A percentile compares a stretch with the other conserved stretches of the same genome.
phyloP scores from a whole-genome alignment of 306 rosid genomes.

The Sphenostylis stenocarpa region DNA sequence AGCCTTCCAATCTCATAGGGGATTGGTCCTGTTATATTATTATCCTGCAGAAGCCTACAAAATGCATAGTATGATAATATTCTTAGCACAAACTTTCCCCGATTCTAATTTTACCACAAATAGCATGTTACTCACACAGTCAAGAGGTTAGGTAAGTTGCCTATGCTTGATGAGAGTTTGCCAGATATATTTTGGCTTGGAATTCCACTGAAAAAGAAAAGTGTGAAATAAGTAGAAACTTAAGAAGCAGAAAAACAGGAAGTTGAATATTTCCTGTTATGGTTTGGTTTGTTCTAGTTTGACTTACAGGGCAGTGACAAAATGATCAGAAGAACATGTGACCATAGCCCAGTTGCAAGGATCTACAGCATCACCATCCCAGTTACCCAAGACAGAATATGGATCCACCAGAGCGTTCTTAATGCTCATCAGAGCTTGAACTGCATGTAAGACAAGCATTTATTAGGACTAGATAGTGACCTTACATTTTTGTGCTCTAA shows the following conservation, averaged over 20 bases:
- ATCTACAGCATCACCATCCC: constrained; percentile 90
- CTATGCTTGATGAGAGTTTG: constrained; percentile 76
- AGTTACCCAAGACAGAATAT: constrained; percentile 53
- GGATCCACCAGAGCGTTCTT: constrained; percentile 62
- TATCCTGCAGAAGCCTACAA: constrained; percentile 75
- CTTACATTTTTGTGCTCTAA: neutral
- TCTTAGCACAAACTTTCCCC: neutral
- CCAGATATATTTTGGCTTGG: constrained; percentile 89
- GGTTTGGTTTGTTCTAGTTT: constrained; percentile 14
- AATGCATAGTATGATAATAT: neutral
- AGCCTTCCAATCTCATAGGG: constrained; percentile 80
- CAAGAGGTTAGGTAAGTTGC: constrained; percentile 76
- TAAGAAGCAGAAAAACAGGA: neutral
- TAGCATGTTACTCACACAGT: constrained; percentile 58
- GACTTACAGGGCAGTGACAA: constrained; percentile 70
- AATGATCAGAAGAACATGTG: constrained; percentile 73
- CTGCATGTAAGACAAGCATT: constrained; percentile 41
- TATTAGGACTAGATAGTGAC: neutral
- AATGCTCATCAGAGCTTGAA: constrained; percentile 70
- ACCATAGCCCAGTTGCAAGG: constrained; percentile 92
- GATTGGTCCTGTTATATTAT: constrained; percentile 76
- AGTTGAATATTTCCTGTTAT: neutral
- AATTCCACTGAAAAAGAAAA: constrained; percentile 53
- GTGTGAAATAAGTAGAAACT: neutral
- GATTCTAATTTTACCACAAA: neutral